These are phyloP conservation scores for Amborella trichopoda DNA, from an alignment of 164 flowering plant genomes.

Conservation along the genomic window DNA sequence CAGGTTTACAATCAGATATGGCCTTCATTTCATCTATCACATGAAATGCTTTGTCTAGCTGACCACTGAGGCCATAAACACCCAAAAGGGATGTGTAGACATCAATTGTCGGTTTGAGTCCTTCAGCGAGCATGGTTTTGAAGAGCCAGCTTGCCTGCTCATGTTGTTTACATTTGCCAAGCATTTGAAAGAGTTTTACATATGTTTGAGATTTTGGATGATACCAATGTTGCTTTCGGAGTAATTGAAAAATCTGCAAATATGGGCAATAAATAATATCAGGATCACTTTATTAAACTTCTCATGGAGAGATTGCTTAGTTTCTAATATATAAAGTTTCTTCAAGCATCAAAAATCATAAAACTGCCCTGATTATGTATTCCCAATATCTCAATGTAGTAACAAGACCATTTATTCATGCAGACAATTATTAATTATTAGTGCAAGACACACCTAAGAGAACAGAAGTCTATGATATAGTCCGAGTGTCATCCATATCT, in stretches of 20 bases:
- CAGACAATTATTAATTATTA: too few species aligned
- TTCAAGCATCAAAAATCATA: too few species aligned
- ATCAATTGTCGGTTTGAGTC: constrained; percentile 60
- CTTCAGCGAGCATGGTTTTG: constrained; percentile 58
- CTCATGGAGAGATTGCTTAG: too few species aligned
- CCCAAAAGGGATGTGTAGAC: constrained; percentile 73
- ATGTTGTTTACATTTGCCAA: constrained; percentile 67
- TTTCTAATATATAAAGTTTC: too few species aligned
- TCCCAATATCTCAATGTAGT: too few species aligned
- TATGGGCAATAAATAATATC: too few species aligned
- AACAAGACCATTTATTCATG: too few species aligned
- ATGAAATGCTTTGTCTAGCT: constrained; percentile 48
- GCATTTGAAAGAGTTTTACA: constrained; percentile 67
- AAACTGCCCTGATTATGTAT: too few species aligned
- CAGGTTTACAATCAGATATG: constrained; percentile 62
- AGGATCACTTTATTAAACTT: too few species aligned
- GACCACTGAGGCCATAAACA: constrained; percentile 65
- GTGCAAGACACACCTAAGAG: too few species aligned
- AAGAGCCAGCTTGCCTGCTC: constrained; percentile 59
- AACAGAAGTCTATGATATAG: too few species aligned
- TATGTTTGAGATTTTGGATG: constrained; percentile 71
- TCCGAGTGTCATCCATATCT: too few species aligned
- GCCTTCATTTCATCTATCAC: constrained; percentile 61
- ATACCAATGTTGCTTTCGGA: constrained; percentile 84
- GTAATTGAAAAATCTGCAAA: constrained; percentile 57